A percentile compares a stretch with the other conserved stretches of the same genome.
phyloP scores from a whole-genome alignment of 768 basidiomycete genomes.

The Psilocybe cubensis region DNA sequence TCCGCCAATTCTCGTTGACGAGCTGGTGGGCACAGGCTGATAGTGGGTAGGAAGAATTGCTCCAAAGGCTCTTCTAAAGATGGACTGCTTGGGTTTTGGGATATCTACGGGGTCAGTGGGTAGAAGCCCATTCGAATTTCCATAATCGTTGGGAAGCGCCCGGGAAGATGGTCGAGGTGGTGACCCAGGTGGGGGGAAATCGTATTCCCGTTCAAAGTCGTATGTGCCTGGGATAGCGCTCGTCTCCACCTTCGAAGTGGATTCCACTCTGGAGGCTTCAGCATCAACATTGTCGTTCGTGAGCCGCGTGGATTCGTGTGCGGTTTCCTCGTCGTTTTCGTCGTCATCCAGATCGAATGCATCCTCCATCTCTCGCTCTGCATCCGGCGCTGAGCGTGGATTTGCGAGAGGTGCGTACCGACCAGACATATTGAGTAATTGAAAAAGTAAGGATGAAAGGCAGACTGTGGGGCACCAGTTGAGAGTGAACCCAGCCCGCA shows the following conservation, averaged over 20 bases:
- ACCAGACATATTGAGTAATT: slow-evolving; percentile 40
- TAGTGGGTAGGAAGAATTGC: slow-evolving; percentile 72
- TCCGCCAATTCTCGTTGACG: slow-evolving; percentile 52
- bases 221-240: slow-evolving; percentile 52
- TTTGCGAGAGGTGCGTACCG: slow-evolving; percentile 59
- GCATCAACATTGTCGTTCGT: slow-evolving; percentile 31
- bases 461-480: neutral
- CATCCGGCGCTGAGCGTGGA: slow-evolving; percentile 45
- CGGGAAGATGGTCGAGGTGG: slow-evolving; percentile 62
- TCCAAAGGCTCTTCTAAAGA: slow-evolving; percentile 62
- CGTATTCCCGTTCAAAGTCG: slow-evolving; percentile 83
- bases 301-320: slow-evolving; percentile 40
- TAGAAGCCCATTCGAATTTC: slow-evolving; percentile 73
- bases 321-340: slow-evolving; percentile 46
- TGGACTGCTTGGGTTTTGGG: slow-evolving; percentile 45
- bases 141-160: slow-evolving; percentile 68
- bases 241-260: slow-evolving; percentile 16
- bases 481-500: neutral
- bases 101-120: slow-evolving; percentile 50
- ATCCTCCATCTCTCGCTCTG: slow-evolving; percentile 71
- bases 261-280: slow-evolving; percentile 9
- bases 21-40: slow-evolving; percentile 47
- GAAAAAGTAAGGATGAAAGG: slow-evolving; percentile 2
- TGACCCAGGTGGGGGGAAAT: slow-evolving; percentile 79
- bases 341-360: slow-evolving; percentile 73